Conservation (phyloP, 768 basidiomycete species). For the Boletus subparvulus region DNA sequence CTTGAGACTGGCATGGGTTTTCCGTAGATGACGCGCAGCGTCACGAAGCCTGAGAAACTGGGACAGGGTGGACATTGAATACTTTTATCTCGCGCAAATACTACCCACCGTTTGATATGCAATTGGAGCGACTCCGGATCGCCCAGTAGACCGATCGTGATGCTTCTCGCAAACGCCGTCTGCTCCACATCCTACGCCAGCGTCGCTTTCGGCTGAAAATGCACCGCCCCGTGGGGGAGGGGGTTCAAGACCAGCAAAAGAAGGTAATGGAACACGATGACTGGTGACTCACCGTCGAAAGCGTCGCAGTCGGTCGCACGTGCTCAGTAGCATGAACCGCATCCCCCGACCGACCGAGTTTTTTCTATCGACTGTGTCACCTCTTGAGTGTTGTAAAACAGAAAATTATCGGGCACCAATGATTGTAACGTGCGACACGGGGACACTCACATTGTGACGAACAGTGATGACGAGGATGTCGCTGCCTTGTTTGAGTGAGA, state of each 20-base stretch:
- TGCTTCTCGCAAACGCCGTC: constrained; percentile 33
- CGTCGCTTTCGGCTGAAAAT: constrained; percentile 51
- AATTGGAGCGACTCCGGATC: constrained; percentile 23
- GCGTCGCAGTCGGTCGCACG: constrained; percentile 57
- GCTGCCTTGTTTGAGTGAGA: constrained; percentile 24
- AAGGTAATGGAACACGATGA: neutral
- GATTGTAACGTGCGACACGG: neutral
- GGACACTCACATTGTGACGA: constrained; percentile 16
- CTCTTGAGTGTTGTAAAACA: constrained; percentile 12
- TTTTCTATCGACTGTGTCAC: constrained; percentile 62
- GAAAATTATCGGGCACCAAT: too few species aligned
- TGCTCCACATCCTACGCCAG: constrained; percentile 46
- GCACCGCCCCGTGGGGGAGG: constrained; percentile 40
- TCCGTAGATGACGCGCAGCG: too few species aligned
- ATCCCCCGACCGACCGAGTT: constrained; percentile 56
- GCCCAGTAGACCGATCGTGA: constrained; percentile 23
- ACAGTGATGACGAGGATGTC: constrained; percentile 29
- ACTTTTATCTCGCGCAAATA: neutral
- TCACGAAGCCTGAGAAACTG: too few species aligned
- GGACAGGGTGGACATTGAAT: too few species aligned
- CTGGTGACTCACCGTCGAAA: constrained; percentile 44
- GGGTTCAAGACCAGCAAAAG: neutral
- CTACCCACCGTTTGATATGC: constrained; percentile 39
- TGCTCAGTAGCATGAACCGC: constrained; percentile 51
- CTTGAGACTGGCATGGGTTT: too few species aligned